Evolutionary conservation across 495 filamentous ascomycete genomes (phyloP).

Genomic region (Neurospora sp.): DNA sequence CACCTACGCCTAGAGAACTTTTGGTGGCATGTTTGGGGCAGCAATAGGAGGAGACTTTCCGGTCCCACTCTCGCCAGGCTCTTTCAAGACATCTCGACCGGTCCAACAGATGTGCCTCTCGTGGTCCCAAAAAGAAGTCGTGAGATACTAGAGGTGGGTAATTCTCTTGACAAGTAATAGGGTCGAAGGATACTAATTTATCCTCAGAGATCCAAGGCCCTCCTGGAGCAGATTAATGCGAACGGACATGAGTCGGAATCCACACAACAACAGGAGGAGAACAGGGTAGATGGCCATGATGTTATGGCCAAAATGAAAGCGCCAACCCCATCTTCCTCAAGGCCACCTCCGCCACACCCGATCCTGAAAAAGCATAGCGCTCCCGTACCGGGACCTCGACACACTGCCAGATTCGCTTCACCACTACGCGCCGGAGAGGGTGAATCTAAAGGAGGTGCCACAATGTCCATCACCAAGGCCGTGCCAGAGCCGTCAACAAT

Average conservation of each 20-base stretch:
- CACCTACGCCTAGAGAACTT: constrained; percentile 44
- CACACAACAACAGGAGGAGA: not conserved
- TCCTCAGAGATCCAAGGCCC: not conserved
- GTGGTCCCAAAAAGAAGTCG: constrained; percentile 32
- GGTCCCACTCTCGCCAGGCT: constrained; percentile 36
- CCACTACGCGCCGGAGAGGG: constrained; percentile 34
- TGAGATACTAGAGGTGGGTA: constrained; percentile 30
- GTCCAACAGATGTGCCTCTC: constrained; percentile 38
- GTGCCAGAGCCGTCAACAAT: constrained; percentile 6
- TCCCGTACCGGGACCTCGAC: constrained; percentile 36
- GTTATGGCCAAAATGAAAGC: constrained; percentile 10
- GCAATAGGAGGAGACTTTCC: constrained; percentile 33
- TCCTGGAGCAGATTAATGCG: constrained; percentile 4
- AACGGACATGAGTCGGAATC: not conserved
- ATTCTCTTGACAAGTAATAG: not conserved
- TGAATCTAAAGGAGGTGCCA: constrained; percentile 11
- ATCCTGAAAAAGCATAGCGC: constrained; percentile 45
- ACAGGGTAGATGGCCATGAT: constrained; percentile 3
- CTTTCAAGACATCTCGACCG: constrained; percentile 39
- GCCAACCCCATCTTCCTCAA: constrained; percentile 20
- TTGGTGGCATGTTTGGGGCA: constrained; percentile 49
- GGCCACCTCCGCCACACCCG: constrained; percentile 31
- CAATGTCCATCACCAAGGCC: constrained; percentile 11
- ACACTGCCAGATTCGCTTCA: constrained; percentile 42
- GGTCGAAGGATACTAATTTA: not conserved